A percentile compares a stretch with the other conserved stretches of the same genome.
phyloP scores from a whole-genome alignment of 2,329 filamentous ascomycete species.

The Cladophialophora chaetospira region DNA sequence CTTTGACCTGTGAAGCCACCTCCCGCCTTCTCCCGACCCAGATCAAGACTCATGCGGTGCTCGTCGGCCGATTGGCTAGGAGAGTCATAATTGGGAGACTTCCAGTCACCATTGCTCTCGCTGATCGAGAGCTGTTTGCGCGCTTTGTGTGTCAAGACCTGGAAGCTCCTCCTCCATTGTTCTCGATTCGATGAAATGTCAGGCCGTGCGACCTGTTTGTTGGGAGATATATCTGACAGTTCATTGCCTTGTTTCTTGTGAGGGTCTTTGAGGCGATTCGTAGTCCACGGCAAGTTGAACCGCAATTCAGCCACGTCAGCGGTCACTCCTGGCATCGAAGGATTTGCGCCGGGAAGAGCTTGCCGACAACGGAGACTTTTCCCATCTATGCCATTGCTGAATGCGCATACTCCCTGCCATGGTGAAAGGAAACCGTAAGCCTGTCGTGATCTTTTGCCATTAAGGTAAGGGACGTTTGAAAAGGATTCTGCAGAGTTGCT shows the following conservation, averaged over 20 bases:
- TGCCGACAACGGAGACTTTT: slow-evolving; percentile 75
- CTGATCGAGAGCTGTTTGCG: slow-evolving; percentile 21
- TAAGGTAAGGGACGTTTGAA: not conserved
- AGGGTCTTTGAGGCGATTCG: slow-evolving; percentile 24
- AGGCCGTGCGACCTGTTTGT: not conserved
- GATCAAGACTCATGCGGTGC: slow-evolving; percentile 65
- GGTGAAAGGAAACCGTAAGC: slow-evolving; percentile 69
- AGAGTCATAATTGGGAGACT: not conserved
- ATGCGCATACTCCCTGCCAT: slow-evolving; percentile 86
- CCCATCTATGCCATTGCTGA: slow-evolving; percentile 75
- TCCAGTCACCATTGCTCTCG: slow-evolving; percentile 5
- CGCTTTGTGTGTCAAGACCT: slow-evolving; percentile 27
- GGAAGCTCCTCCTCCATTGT: slow-evolving; percentile 31
- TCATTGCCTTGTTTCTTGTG: slow-evolving; percentile 21
- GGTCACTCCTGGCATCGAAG: slow-evolving; percentile 34
- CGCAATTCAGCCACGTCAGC: slow-evolving; percentile 75
- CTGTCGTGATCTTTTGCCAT: slow-evolving; percentile 20
- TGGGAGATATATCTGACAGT: slow-evolving; percentile 6
- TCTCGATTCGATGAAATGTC: slow-evolving; percentile 21
- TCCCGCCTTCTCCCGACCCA: slow-evolving; percentile 81
- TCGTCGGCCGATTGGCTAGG: slow-evolving; percentile 9
- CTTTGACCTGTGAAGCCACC: slow-evolving; percentile 82
- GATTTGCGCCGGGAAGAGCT: slow-evolving; percentile 51
- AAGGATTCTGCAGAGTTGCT: slow-evolving; percentile 22
- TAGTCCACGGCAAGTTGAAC: slow-evolving; percentile 69